A percentile compares a stretch with the other conserved stretches of the same genome.
phyloP scores from a whole-genome alignment of 345 rosid genomes.

The Lepidium sativum region DNA sequence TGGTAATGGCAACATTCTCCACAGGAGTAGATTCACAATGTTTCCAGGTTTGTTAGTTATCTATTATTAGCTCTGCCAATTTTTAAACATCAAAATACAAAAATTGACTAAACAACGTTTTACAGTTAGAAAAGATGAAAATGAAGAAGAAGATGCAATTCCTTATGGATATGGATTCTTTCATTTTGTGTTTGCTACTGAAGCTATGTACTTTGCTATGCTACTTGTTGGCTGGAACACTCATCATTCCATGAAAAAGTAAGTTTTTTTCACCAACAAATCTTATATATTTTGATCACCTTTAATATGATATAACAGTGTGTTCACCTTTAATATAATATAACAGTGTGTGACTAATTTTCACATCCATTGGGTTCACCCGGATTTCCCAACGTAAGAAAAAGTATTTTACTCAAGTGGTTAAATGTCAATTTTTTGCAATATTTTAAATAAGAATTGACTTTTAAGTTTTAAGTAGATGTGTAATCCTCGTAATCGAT shows the following conservation, averaged over 20 bases:
- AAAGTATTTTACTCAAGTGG: too few relatives aligned
- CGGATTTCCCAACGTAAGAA: too few relatives aligned
- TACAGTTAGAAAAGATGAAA: slow-evolving; percentile 42
- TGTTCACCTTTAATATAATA: too few relatives aligned
- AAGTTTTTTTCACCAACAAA: background rate
- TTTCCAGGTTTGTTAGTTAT: slow-evolving; percentile 58
- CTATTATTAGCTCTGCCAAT: background rate
- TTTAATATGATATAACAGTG: too few relatives aligned
- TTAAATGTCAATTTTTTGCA: too few relatives aligned
- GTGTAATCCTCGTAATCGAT: too few relatives aligned
- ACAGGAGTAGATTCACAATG: slow-evolving; percentile 93
- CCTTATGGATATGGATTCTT: slow-evolving; percentile 97
- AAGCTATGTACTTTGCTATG: slow-evolving; percentile 97
- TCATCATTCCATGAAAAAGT: slow-evolving; percentile 74
- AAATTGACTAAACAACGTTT: slow-evolving; percentile 20
- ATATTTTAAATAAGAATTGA: too few relatives aligned
- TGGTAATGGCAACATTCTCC: slow-evolving; percentile 91
- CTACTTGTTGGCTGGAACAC: slow-evolving; percentile 85
- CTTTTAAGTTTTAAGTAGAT: too few relatives aligned
- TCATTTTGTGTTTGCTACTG: slow-evolving; percentile 92
- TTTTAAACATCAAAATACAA: background rate
- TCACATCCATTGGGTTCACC: too few relatives aligned
- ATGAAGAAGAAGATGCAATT: slow-evolving; percentile 45
- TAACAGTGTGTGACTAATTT: too few relatives aligned
- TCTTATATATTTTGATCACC: too few relatives aligned